A percentile compares a stretch with the other conserved stretches of the same genome.
Conservation (phyloP, 805 yeast genomes). For the Candida ficus region DNA sequence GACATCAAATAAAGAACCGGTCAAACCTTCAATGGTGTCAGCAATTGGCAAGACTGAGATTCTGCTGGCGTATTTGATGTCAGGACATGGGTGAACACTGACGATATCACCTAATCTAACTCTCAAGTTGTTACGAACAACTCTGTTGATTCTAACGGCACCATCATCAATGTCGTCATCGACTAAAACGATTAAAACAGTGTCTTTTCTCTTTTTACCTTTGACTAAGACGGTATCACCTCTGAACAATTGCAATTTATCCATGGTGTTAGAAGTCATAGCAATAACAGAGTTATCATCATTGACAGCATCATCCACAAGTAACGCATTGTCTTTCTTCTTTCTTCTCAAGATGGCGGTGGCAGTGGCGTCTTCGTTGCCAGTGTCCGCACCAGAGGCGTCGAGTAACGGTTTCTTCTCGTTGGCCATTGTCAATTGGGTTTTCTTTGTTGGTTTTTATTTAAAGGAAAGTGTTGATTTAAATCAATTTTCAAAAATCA, state of each 20-base stretch:
- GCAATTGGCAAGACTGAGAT: conserved; percentile 95
- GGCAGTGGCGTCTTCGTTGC: conserved; percentile 72
- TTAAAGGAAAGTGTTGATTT: neutral
- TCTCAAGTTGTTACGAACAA: conserved; percentile 91
- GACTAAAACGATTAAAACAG: conserved; percentile 90
- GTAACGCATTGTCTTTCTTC: conserved; percentile 90
- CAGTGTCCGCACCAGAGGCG: conserved; percentile 62
- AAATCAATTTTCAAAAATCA: neutral
- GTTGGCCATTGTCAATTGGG: conserved; percentile 15
- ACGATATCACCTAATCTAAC: conserved; percentile 92
- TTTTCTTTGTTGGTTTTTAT: neutral
- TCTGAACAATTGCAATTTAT: conserved; percentile 86
- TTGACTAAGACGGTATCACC: conserved; percentile 97
- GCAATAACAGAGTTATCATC: conserved; percentile 97
- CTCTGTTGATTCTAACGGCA: conserved; percentile 88
- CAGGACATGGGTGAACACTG: conserved; percentile 93
- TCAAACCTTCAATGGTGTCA: conserved; percentile 95
- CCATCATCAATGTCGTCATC: conserved; percentile 98
- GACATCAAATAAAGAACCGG: conserved; percentile 94
- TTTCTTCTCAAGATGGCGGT: conserved; percentile 96
- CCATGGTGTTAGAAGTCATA: conserved; percentile 94
- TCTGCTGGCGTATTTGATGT: conserved; percentile 93
- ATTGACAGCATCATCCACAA: conserved; percentile 95
- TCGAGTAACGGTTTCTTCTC: conserved; percentile 46
- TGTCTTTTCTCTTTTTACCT: conserved; percentile 97